Base-by-base conservation (phyloP, 2,329 filamentous ascomycete genomes). In the Aspergillus intermedius region DNA sequence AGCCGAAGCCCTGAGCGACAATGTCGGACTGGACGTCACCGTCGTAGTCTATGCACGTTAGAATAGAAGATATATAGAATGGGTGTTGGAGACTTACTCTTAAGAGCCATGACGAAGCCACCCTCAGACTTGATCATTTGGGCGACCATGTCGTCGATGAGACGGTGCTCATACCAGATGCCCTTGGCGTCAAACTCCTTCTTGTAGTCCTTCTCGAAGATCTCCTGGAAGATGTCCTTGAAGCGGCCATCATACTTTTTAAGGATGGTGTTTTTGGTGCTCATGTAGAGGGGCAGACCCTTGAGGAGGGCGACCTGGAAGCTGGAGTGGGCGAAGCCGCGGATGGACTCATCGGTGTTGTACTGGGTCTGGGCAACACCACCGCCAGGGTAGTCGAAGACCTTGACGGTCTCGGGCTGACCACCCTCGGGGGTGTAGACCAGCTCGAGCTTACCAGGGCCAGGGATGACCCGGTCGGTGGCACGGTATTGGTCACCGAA, bases 61-160 rank as follows among this genome's bases (percentile, higher is more conserved):
- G 49, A 12, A 44, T 64, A 48, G 35, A 41, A 46, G 15, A 13
- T 4, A 13, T 21, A 21, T 32, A 17, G 10, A n/a, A 7, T 9
- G 8, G 7, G 4, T 44, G 13, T 5, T 15, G n/a, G 5, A 35
- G 47, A 77, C 84, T 72, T 69, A 95, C 89, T 97, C 86, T 98
- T 98, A 72, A 97, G 82, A 54, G 93, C 93, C 80, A 97, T 96
- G 69, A 97, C 83, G 75, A 93, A 96, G 55, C 93, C 93, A 61
- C 93, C 93, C 64, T 86, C 83, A 75, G 87, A 93, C 87, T 98
- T 98, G 80, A 98, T 87, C 93, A 98, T 98, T 81, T 98, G 93
- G 44, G 93, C 93, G 56, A 98, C 93, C 93, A 98, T 97, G 76
- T 98, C 93, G 75, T 98, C 93, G 67, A 98, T 97, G 60, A 98